These are phyloP conservation scores for Penicillium sp. DNA, from an alignment of 2,329 filamentous ascomycete species.

Conservation along the genomic window DNA sequence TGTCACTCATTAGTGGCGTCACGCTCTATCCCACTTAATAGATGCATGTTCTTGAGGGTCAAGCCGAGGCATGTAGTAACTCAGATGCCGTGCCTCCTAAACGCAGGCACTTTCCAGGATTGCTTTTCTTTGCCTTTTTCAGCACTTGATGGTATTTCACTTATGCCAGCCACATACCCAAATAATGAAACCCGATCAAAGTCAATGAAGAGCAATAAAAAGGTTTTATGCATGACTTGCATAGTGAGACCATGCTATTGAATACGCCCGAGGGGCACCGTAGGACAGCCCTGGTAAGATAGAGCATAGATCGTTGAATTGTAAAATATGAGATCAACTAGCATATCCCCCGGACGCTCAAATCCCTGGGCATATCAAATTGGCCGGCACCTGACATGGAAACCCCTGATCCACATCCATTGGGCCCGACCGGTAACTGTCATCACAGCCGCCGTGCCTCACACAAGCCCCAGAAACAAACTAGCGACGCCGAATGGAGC, in stretches of 20 bases:
- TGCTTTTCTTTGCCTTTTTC: not conserved
- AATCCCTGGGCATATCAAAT: constrained; percentile 8
- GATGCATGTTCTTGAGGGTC: not conserved
- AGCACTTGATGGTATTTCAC: not conserved
- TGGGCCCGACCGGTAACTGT: constrained; percentile 11
- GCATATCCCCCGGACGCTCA: not conserved
- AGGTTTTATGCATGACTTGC: not conserved
- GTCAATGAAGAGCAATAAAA: not conserved
- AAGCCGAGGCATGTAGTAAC: not conserved
- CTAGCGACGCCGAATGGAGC: not conserved
- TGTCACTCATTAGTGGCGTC: not conserved
- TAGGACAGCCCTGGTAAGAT: not conserved
- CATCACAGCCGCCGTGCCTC: constrained; percentile 8
- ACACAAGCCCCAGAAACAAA: not conserved
- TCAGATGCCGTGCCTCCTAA: not conserved
- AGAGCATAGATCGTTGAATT: not conserved
- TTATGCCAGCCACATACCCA: not conserved
- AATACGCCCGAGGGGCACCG: not conserved
- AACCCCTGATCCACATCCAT: constrained; percentile 5
- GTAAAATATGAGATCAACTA: not conserved
- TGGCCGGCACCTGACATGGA: constrained; percentile 7
- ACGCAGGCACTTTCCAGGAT: not conserved
- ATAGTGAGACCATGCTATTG: not conserved
- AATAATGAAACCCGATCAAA: not conserved
- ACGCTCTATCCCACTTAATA: not conserved